These are phyloP conservation scores for Cordyceps cicadae DNA, from an alignment of 2,329 filamentous ascomycete species.

Conservation along the genomic window DNA sequence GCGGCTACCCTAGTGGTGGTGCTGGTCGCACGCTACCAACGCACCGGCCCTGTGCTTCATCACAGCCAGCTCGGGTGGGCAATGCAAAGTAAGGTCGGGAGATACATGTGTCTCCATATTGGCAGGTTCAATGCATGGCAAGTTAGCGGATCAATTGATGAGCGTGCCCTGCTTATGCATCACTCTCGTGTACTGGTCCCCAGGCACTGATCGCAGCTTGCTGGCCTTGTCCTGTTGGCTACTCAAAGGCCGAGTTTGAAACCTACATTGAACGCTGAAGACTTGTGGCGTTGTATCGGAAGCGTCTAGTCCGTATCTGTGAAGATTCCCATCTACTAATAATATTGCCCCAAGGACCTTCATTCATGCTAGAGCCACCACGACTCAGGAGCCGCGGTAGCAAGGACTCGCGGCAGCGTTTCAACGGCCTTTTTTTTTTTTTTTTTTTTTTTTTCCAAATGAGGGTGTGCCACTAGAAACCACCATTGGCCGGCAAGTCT, in stretches of 20 bases:
- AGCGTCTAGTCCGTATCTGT: neutral
- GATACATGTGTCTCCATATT: neutral
- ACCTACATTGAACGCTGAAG: neutral
- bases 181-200: neutral
- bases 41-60: neutral
- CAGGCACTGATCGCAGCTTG: neutral
- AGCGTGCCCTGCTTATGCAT: neutral
- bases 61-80: neutral
- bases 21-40: neutral
- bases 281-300: neutral
- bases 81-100: neutral
- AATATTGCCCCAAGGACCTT: neutral
- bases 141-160: neutral
- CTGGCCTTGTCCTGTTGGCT: neutral
- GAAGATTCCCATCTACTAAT: neutral
- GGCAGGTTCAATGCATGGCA: neutral
- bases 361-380: neutral
- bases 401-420: neutral
- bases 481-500: neutral
- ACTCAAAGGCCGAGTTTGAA: neutral
- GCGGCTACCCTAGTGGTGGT: neutral
- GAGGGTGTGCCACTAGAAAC: conserved; percentile 5
- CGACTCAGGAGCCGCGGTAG: conserved; percentile 9
- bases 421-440: too few species aligned
- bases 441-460: neutral